A percentile compares a stretch with the other conserved stretches of the same genome.
Conservation (phyloP, 306 rosid genomes). For the Casuarina cunninghamiana region DNA sequence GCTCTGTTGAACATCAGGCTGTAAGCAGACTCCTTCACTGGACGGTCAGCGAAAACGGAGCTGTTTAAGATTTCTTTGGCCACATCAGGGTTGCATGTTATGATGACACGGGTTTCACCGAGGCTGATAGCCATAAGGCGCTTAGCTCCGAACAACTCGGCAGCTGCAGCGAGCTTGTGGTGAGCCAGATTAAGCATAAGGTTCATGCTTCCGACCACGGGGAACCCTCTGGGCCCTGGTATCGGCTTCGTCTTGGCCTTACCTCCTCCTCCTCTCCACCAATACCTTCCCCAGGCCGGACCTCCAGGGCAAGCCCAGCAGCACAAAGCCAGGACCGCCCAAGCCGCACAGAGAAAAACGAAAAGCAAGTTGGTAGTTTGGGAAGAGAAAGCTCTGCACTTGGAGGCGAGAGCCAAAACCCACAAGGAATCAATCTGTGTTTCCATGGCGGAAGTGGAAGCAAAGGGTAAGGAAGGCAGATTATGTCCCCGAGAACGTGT, state of each 20-base stretch:
- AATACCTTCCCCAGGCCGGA: slow-evolving; percentile 86
- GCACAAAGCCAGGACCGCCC: slow-evolving; percentile 40
- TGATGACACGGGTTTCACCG: slow-evolving; percentile 60
- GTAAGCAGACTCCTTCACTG: slow-evolving; percentile 87
- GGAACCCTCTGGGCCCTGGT: slow-evolving; percentile 87
- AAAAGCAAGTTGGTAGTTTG: slow-evolving; percentile 43
- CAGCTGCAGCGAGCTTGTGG: slow-evolving; percentile 56
- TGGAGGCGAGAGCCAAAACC: slow-evolving; percentile 66
- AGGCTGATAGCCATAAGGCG: slow-evolving; percentile 92
- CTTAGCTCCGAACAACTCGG: slow-evolving; percentile 51
- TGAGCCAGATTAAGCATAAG: slow-evolving; percentile 72
- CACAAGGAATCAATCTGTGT: slow-evolving; percentile 66
- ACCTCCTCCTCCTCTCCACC: neutral
- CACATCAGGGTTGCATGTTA: slow-evolving; percentile 69
- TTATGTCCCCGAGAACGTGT: neutral
- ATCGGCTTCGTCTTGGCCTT: slow-evolving; percentile 28
- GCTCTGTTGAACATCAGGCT: slow-evolving; percentile 84
- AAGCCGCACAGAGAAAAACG: slow-evolving; percentile 17
- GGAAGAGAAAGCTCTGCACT: slow-evolving; percentile 48
- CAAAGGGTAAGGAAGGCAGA: neutral
- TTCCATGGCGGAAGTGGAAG: slow-evolving; percentile 36
- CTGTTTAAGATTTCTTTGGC: slow-evolving; percentile 78
- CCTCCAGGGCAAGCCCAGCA: slow-evolving; percentile 92
- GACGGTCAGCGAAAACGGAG: slow-evolving; percentile 77
- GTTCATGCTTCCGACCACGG: slow-evolving; percentile 71